Conservation (phyloP, 23 red algal genomes). For the Gracilaria domingensis region DNA sequence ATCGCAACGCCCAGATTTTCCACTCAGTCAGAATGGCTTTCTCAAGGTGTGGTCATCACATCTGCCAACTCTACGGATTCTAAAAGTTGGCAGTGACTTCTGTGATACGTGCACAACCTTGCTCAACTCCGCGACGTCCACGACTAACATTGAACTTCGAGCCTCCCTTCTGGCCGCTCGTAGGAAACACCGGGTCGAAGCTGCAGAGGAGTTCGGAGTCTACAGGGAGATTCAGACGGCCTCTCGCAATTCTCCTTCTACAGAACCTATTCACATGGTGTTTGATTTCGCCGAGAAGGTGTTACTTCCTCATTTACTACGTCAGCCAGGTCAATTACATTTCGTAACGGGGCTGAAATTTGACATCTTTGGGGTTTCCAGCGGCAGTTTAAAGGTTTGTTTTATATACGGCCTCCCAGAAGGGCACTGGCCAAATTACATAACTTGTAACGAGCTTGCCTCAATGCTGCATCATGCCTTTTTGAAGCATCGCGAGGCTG, state of each 20-base stretch:
- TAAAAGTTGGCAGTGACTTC: conserved; percentile 39
- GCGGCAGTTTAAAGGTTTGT: background rate
- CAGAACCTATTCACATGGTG: conserved; percentile 24
- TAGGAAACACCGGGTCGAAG: background rate
- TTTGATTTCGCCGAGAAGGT: conserved; percentile 21
- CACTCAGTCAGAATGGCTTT: background rate
- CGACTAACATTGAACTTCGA: background rate
- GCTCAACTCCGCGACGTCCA: background rate
- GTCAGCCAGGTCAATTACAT: conserved; percentile 59
- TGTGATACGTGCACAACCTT: conserved; percentile 26
- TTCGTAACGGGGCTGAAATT: conserved; percentile 65
- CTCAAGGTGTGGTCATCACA: conserved; percentile 2
- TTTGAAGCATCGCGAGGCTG: too few species aligned
- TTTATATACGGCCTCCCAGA: conserved; percentile 39
- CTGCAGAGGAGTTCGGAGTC: background rate
- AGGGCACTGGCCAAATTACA: conserved; percentile 42
- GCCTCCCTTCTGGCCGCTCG: background rate
- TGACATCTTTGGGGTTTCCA: conserved; percentile 58
- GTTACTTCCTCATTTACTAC: background rate
- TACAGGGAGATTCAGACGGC: background rate
- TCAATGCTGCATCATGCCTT: too few species aligned
- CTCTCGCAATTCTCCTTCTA: background rate
- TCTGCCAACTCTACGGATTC: background rate
- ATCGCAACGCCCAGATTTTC: background rate
- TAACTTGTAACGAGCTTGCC: background rate